Percentiles rank a stretch among this genome's conserved stretches.
Evolutionary conservation across 768 basidiomycete genomes (phyloP).

Genomic region (Mycena epipterygia): DNA sequence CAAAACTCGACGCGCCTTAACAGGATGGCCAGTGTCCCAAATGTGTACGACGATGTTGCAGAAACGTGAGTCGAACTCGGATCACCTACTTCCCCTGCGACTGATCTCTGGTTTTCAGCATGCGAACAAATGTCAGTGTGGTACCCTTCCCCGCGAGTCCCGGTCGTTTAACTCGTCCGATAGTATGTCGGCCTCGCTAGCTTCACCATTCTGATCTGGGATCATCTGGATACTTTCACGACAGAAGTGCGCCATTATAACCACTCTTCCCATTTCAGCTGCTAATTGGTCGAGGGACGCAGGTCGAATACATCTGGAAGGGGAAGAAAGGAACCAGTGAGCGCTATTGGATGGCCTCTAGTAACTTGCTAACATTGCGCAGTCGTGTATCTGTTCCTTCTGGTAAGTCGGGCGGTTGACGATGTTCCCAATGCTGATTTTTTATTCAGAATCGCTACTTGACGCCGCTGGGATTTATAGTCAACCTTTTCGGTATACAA

Average conservation of each 20-base stretch:
- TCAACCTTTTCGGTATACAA: conserved; percentile 63
- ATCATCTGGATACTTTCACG: conserved; percentile 66
- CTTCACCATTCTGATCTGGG: conserved; percentile 56
- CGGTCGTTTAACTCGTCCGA: neutral
- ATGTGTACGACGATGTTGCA: conserved; percentile 27
- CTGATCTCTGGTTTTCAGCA: conserved; percentile 3
- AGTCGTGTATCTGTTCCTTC: conserved; percentile 61
- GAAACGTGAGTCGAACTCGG: conserved; percentile 19
- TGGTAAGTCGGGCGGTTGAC: conserved; percentile 45
- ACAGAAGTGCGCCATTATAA: conserved; percentile 56
- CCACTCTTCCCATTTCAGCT: neutral
- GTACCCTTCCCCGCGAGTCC: neutral
- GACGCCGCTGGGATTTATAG: conserved; percentile 72
- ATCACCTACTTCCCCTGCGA: neutral
- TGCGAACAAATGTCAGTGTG: conserved; percentile 35
- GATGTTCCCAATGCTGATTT: neutral
- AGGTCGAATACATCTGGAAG: conserved; percentile 69
- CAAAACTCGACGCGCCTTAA: neutral
- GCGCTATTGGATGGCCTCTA: conserved; percentile 35
- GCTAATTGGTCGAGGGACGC: neutral
- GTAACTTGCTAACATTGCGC: neutral
- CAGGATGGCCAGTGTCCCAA: conserved; percentile 6
- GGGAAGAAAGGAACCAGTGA: conserved; percentile 60
- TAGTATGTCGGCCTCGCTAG: conserved; percentile 51
- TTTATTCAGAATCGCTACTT: conserved; percentile 70